Percentiles rank a stretch among this genome's conserved stretches.
Conservation (phyloP, 192 early-diverging fungal species). For the Lobosporangium transversale region DNA sequence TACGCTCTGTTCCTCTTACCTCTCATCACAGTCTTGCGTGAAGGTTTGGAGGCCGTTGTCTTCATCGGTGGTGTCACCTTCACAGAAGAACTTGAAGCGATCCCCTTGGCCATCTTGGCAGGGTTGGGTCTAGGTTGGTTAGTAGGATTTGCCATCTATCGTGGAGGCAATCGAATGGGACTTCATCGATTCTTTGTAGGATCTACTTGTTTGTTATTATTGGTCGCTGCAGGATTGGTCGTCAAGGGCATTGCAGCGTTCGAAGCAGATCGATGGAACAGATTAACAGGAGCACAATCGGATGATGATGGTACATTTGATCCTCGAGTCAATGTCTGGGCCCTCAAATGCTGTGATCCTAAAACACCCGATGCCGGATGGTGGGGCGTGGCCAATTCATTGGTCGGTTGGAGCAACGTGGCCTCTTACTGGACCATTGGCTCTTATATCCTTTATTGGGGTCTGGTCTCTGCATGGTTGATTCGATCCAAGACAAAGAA, state of each 20-base stretch:
- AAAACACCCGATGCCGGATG: conserved; percentile 53
- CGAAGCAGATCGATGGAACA: conserved; percentile 71
- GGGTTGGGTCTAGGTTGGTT: conserved; percentile 72
- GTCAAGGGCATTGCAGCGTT: conserved; percentile 74
- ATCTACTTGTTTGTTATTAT: conserved; percentile 75
- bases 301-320: conserved; percentile 66
- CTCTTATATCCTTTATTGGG: conserved; percentile 88
- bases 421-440: conserved; percentile 56
- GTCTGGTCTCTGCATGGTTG: conserved; percentile 59
- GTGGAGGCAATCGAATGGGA: conserved; percentile 70
- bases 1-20: conserved; percentile 88
- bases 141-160: conserved; percentile 80
- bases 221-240: conserved; percentile 86
- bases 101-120: conserved; percentile 81
- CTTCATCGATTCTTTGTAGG: conserved; percentile 83
- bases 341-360: conserved; percentile 72
- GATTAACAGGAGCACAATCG: conserved; percentile 67
- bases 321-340: conserved; percentile 67
- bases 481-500: conserved; percentile 55
- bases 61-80: conserved; percentile 88
- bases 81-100: conserved; percentile 67
- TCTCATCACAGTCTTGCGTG: conserved; percentile 84
- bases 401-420: conserved; percentile 82
- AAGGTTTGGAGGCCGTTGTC: conserved; percentile 88
- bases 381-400: conserved; percentile 78